Evolutionary conservation across 164 flowering plant genomes (phyloP), one percentile per base, ranked within the genome.

Genomic region (Aristolochia contorta): DNA sequence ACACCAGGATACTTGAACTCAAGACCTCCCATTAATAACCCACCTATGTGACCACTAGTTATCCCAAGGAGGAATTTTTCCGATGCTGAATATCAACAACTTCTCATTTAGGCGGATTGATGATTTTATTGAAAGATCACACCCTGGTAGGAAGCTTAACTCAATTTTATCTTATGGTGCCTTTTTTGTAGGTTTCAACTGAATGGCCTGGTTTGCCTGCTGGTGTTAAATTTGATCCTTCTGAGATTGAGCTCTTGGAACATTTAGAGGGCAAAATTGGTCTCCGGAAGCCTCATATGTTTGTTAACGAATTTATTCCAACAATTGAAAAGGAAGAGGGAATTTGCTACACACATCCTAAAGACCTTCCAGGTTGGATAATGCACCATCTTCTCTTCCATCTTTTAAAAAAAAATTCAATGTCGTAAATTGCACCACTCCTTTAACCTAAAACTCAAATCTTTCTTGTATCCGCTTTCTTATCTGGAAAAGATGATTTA

Each of bases 161-260:
- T 37, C 56, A 53, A 4, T 7, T 1, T 50, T 25, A 3, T 58
- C 10, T 50, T 33, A 0, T 71, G 60, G 54, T 18, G 4, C 43
- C 45, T 56, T 68, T 41, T 69, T 27, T 75, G 69, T 73, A 87
- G 97, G 91, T 80, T 61, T 69, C 74, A 24, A 21, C 60, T 47
- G 95, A 82, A 51, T 93, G 96, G 99, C 95, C 97, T 52, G 97
- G 97, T 13, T 65, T 93, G 19, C 99, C 96, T 47, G 78, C 71
- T 64, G 97, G 97, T 69, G 95, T 93, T 1, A 93, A 88, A 67
- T 93, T 93, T 60, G 99, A 90, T 65, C 99, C 99, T 16, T 80
- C 97, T 63, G 97, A 90, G 75, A 65, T 47, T 4, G 87, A 90
- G 72, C 78, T 93, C 43, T 32, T 93, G 25, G 83, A 80, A 25